These are phyloP conservation scores for Diaporthe humulicola DNA, from an alignment of 2,329 filamentous ascomycete species.

Conservation along the genomic window DNA sequence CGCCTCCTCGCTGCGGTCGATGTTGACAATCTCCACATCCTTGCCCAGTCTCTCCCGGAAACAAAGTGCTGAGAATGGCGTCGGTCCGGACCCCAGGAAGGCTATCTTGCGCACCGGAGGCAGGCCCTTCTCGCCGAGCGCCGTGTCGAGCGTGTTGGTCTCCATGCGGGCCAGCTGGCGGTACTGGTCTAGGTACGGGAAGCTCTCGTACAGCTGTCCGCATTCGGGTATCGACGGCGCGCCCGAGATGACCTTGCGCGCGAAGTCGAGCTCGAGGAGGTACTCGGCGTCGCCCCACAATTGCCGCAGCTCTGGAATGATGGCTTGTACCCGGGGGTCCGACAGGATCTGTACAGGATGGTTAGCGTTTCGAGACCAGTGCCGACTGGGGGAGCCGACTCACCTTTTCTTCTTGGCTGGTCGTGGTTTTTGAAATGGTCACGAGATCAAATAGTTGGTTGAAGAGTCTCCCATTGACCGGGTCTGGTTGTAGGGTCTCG, in stretches of 20 bases:
- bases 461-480: slow-evolving; percentile 33
- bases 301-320: slow-evolving; percentile 27
- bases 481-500: slow-evolving; percentile 28
- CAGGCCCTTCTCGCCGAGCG: slow-evolving; percentile 19
- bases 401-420: slow-evolving; percentile 12
- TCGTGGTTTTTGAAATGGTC: slow-evolving; percentile 33
- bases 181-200: slow-evolving; percentile 34
- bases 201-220: slow-evolving; percentile 22
- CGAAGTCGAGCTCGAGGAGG: slow-evolving; percentile 36
- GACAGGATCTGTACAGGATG: slow-evolving; percentile 5
- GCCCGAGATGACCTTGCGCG: slow-evolving; percentile 31
- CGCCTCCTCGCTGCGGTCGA: slow-evolving; percentile 33
- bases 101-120: slow-evolving; percentile 31
- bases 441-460: slow-evolving; percentile 36
- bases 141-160: slow-evolving; percentile 27
- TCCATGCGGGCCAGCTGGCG: slow-evolving; percentile 34
- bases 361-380: not conserved
- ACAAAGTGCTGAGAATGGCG: slow-evolving; percentile 32
- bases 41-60: slow-evolving; percentile 31
- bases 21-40: slow-evolving; percentile 31
- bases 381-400: too few relatives aligned
- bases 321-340: slow-evolving; percentile 17
- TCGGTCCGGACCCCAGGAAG: slow-evolving; percentile 28
- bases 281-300: slow-evolving; percentile 34
- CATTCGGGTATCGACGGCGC: not conserved